A percentile compares a stretch with the other conserved stretches of the same genome.
These are phyloP conservation scores for Neobulgaria alba DNA, from an alignment of 2,329 filamentous ascomycete species.

Conservation along the genomic window DNA sequence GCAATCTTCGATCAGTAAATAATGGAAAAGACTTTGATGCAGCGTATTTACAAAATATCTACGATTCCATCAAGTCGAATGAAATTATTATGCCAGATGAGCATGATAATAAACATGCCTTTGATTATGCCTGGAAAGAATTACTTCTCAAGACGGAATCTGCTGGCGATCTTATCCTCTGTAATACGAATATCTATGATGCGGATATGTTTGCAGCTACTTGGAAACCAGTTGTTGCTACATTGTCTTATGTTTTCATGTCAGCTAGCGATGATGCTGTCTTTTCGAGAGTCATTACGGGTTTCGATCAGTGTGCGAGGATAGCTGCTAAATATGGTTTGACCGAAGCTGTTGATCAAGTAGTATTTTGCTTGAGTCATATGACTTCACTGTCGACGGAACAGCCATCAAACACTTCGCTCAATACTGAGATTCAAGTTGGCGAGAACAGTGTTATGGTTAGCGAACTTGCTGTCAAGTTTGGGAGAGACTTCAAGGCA, in stretches of 20 bases:
- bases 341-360: slow-evolving; percentile 82
- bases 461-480: slow-evolving; percentile 91
- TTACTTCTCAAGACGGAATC: slow-evolving; percentile 75
- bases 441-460: slow-evolving; percentile 95
- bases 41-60: slow-evolving; percentile 80
- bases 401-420: slow-evolving; percentile 66
- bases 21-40: slow-evolving; percentile 73
- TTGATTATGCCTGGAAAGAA: slow-evolving; percentile 97
- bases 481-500: slow-evolving; percentile 86
- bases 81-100: slow-evolving; percentile 97
- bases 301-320: slow-evolving; percentile 91
- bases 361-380: slow-evolving; percentile 79
- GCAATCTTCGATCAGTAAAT: slow-evolving; percentile 87
- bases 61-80: slow-evolving; percentile 80
- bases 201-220: slow-evolving; percentile 96
- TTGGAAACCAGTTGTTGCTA: slow-evolving; percentile 91
- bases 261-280: slow-evolving; percentile 95
- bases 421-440: slow-evolving; percentile 94
- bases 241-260: slow-evolving; percentile 97
- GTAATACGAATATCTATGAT: slow-evolving; percentile 90
- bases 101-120: slow-evolving; percentile 92
- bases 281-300: slow-evolving; percentile 84
- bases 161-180: slow-evolving; percentile 64
- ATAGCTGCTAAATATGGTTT: slow-evolving; percentile 81
- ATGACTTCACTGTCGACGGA: slow-evolving; percentile 83